These are phyloP conservation scores for Nicotiana undulata DNA, from an alignment of 257 asterid species.

Conservation along the genomic window DNA sequence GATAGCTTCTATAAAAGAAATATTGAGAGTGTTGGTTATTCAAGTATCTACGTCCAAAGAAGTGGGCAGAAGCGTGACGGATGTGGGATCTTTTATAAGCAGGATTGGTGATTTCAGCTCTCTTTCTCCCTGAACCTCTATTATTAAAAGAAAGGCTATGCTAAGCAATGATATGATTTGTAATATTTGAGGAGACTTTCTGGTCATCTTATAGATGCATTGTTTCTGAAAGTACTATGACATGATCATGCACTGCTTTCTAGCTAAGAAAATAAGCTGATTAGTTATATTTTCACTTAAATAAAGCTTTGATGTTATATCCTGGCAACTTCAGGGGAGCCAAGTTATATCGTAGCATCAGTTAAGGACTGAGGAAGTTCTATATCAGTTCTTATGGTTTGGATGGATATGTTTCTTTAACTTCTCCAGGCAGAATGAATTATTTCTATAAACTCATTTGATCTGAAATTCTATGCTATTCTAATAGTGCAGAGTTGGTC, in stretches of 20 bases:
- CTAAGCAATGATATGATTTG: not conserved
- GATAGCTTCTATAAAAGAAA: slow-evolving; percentile 71
- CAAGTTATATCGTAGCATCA: not conserved
- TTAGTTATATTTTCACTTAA: not conserved
- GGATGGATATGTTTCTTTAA: not conserved
- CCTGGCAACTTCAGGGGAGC: not conserved
- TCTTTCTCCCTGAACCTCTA: not conserved
- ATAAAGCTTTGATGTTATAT: not conserved
- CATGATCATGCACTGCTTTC: not conserved
- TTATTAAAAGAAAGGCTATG: not conserved
- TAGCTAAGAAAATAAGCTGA: not conserved
- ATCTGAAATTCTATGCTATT: slow-evolving; percentile 5
- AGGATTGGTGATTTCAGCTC: slow-evolving; percentile 38
- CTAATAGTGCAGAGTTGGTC: slow-evolving; percentile 76
- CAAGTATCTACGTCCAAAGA: slow-evolving; percentile 73
- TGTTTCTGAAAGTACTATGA: not conserved
- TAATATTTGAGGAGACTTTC: slow-evolving; percentile 2
- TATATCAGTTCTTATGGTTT: not conserved
- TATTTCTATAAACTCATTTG: not conserved
- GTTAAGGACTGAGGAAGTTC: not conserved
- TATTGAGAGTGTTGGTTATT: slow-evolving; percentile 72
- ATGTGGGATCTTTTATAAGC: slow-evolving; percentile 79
- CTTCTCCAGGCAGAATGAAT: not conserved
- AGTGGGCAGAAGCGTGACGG: slow-evolving; percentile 91
- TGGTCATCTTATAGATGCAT: not conserved